Evolutionary conservation across 208 protist species (phyloP), one percentile per base, ranked within the genome.

Genomic region (Leishmania aethiopica): DNA sequence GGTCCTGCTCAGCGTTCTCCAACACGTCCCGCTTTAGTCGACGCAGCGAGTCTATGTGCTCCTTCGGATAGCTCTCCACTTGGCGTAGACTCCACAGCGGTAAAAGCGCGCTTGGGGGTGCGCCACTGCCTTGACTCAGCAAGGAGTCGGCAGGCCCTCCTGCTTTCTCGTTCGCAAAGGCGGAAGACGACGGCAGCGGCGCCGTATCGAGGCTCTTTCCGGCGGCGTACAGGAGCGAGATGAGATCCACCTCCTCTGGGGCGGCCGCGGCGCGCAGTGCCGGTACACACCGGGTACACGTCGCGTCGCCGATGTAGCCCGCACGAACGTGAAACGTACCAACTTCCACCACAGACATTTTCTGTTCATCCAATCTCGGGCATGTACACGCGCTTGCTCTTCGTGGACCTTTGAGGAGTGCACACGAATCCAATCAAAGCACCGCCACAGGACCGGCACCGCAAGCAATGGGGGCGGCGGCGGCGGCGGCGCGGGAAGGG

Each of bases 281-380:
- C 10, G 84, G 86, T 7, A 91, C 51, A 11, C 77, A 85, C 7
- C 84, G 78, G 25, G 93, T 95, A 84, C 92, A 93, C 0, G 70
- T 80, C 35, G 88, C 75, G 76, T 97, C 94, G 53, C 94, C 94
- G 76, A 94, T 84, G 77, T 96, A 96, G 5, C 94, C 94, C 25
- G 87, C 90, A 45, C 94, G 89, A 1, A 92, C 78, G 42, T 77
- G 86, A 82, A 89, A 95, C 45, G 89, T 90, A 17, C 94, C 94
- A 25, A 97, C 79, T 75, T 97, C 94, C 59, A 97, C 91, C 25
- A 96, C 93, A 28, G 94, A 90, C 94, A 78, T 78, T 64, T 28
- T 53, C 45, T 10, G 8, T 15, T 49, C 8, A 47, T 69, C 37
- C 17, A 47, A 13, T 8, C 67, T 28, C 25, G 40, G 32, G 40